Conservation (phyloP, 768 basidiomycete species). For the Nevesoporus exiguus region DNA sequence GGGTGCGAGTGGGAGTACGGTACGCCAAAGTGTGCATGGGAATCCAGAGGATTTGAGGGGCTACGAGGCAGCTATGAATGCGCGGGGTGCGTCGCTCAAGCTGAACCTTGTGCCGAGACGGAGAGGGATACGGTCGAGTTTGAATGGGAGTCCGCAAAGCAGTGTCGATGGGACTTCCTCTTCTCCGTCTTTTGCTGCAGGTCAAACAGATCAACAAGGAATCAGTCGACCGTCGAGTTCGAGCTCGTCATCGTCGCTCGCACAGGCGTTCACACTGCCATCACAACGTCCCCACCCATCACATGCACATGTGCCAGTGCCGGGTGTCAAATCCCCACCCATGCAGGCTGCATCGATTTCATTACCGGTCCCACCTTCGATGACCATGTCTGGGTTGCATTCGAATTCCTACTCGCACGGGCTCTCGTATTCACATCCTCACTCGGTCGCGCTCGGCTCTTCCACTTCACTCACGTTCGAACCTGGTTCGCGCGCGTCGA, state of each 20-base stretch:
- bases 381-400: slow-evolving; percentile 13
- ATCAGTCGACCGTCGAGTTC: slow-evolving; percentile 38
- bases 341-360: slow-evolving; percentile 32
- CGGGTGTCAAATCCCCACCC: slow-evolving; percentile 22
- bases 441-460: slow-evolving; percentile 5
- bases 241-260: slow-evolving; percentile 38
- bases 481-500: slow-evolving; percentile 30
- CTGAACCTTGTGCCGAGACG: slow-evolving; percentile 52
- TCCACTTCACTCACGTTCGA: slow-evolving; percentile 18
- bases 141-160: slow-evolving; percentile 20
- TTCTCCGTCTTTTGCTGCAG: neutral
- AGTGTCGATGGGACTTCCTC: neutral
- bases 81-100: slow-evolving; percentile 57
- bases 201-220: slow-evolving; percentile 19
- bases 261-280: slow-evolving; percentile 37
- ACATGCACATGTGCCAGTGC: neutral
- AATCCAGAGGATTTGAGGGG: slow-evolving; percentile 60
- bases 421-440: slow-evolving; percentile 1
- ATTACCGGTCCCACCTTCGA: slow-evolving; percentile 30
- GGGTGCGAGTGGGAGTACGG: slow-evolving; percentile 21
- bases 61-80: slow-evolving; percentile 75
- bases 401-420: slow-evolving; percentile 2
- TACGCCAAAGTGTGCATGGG: slow-evolving; percentile 41
- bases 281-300: neutral
- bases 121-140: slow-evolving; percentile 23